Conservation (phyloP, 1,139 yeast species). For the Candida pseudoviswanathii region DNA sequence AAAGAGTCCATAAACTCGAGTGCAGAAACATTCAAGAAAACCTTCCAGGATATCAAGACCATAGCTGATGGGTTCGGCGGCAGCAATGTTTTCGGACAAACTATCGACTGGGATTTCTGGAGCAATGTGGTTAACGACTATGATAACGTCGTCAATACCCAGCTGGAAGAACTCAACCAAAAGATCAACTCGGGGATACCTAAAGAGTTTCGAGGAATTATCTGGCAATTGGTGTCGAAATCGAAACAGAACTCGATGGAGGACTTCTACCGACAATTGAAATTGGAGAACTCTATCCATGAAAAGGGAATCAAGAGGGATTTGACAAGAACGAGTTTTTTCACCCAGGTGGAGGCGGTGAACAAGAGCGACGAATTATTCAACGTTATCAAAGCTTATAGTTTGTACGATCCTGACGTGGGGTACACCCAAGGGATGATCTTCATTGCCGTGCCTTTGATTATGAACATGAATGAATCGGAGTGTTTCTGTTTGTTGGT, state of each 20-base stretch:
- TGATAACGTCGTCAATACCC: constrained; percentile 60
- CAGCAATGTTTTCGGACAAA: constrained; percentile 27
- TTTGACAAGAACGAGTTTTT: constrained; percentile 80
- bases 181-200: constrained; percentile 82
- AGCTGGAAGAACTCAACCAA: constrained; percentile 59
- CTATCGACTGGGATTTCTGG: constrained; percentile 88
- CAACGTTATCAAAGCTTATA: constrained; percentile 80
- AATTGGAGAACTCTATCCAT: constrained; percentile 58
- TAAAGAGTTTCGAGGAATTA: constrained; percentile 77
- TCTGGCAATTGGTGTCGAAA: constrained; percentile 90
- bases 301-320: constrained; percentile 82
- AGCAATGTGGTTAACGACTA: constrained; percentile 76
- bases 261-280: constrained; percentile 61
- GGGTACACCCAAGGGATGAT: constrained; percentile 99
- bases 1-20: constrained; percentile 61
- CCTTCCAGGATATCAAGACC: constrained; percentile 57
- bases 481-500: constrained; percentile 86
- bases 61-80: constrained; percentile 47
- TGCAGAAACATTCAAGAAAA: constrained; percentile 59
- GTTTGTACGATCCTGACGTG: constrained; percentile 85
- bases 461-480: constrained; percentile 77
- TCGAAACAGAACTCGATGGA: constrained; percentile 75
- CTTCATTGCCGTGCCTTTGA: constrained; percentile 80
- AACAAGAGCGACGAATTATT: constrained; percentile 59
- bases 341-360: constrained; percentile 58